phyloP scores from a whole-genome alignment of 179 eudicot genomes.

The Silene noctiflora region DNA sequence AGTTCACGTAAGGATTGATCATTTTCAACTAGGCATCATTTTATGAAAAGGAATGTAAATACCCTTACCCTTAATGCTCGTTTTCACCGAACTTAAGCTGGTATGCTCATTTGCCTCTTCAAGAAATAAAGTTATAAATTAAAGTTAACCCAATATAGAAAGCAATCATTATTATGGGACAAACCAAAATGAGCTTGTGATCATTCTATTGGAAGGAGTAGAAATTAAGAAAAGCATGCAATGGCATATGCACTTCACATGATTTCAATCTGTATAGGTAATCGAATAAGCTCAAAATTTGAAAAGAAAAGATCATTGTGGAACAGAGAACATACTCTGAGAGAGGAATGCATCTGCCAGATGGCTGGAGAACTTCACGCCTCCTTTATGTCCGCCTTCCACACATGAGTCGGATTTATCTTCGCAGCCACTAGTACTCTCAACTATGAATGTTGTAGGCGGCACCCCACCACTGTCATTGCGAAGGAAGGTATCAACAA shows the following conservation, averaged over 20 bases:
- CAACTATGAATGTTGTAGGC: slow-evolving; percentile 18
- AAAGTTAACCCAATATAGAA: not conserved
- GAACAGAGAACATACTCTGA: slow-evolving; percentile 46
- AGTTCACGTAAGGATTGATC: too few relatives aligned
- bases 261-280: not conserved
- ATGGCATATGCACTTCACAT: slow-evolving; percentile 4
- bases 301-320: not conserved
- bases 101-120: not conserved
- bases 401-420: slow-evolving; percentile 17
- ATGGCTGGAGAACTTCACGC: slow-evolving; percentile 37
- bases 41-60: too few relatives aligned
- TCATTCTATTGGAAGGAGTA: not conserved
- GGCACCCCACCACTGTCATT: slow-evolving; percentile 29
- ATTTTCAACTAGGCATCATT: too few relatives aligned
- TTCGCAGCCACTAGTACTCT: slow-evolving; percentile 21
- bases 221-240: not conserved
- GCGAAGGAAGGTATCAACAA: slow-evolving; percentile 21
- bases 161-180: not conserved
- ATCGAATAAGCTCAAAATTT: slow-evolving; percentile 1
- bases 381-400: slow-evolving; percentile 25
- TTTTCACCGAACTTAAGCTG: not conserved
- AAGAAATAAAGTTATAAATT: not conserved
- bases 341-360: slow-evolving; percentile 72
- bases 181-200: not conserved
- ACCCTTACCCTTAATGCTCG: not conserved